These are phyloP conservation scores for Cichorium intybus DNA, from an alignment of 140 eudicot species.

Conservation along the genomic window DNA sequence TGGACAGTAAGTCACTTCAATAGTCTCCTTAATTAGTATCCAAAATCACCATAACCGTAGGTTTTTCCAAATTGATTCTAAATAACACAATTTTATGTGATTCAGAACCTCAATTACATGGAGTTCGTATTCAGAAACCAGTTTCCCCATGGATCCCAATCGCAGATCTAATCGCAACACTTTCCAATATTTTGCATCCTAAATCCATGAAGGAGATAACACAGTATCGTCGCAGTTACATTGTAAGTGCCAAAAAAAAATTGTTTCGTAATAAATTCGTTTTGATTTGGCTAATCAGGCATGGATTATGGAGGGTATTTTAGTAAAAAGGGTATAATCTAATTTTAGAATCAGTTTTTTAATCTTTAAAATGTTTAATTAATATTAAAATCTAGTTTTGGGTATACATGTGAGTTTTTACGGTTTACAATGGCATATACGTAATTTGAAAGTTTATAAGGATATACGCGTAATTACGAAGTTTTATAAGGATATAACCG, in stretches of 20 bases:
- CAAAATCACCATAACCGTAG: not conserved
- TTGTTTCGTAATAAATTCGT: not conserved
- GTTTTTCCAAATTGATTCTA: not conserved
- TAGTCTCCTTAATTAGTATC: not conserved
- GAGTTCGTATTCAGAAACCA: conserved; percentile 33
- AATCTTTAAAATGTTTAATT: too few relatives aligned
- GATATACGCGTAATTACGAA: too few relatives aligned
- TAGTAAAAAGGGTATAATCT: too few relatives aligned
- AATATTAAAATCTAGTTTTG: too few relatives aligned
- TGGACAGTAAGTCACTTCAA: conserved; percentile 33
- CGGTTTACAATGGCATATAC: too few relatives aligned
- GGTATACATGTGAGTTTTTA: too few relatives aligned
- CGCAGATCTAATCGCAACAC: conserved; percentile 46
- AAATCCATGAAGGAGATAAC: conserved; percentile 39
- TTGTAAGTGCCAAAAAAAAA: conserved; percentile 30
- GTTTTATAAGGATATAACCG: too few relatives aligned
- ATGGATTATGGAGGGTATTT: too few relatives aligned
- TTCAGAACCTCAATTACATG: conserved; percentile 23
- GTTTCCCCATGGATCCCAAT: conserved; percentile 83
- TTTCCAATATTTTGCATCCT: conserved; percentile 60
- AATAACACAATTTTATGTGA: not conserved
- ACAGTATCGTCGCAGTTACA: conserved; percentile 41
- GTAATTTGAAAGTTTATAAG: too few relatives aligned
- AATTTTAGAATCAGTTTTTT: too few relatives aligned
- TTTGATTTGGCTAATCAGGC: conserved; percentile 7